These are phyloP conservation scores for Coemansia sp. DNA, from an alignment of 371 early-diverging fungal genomes.

Conservation along the genomic window DNA sequence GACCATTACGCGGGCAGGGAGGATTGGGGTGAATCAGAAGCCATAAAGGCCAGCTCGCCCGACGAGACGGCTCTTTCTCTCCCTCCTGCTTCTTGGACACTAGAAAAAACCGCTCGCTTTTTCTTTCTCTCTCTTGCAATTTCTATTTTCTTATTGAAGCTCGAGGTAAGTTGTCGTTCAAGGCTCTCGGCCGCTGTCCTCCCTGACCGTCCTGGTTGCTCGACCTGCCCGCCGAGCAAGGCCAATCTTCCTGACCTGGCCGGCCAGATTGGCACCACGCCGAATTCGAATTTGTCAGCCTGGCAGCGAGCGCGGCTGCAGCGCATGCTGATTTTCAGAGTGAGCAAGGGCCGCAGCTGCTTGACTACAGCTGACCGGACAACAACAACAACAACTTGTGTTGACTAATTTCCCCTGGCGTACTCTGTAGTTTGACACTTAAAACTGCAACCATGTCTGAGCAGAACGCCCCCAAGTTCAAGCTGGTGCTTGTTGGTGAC, in stretches of 20 bases:
- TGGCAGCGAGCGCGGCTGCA: too few relatives aligned
- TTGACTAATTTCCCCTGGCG: background rate
- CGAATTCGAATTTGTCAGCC: too few relatives aligned
- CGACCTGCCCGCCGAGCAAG: too few relatives aligned
- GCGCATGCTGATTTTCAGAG: too few relatives aligned
- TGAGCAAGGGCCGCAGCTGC: too few relatives aligned
- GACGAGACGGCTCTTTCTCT: background rate
- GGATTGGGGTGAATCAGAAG: constrained; percentile 13
- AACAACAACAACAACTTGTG: constrained; percentile 38
- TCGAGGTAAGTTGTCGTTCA: constrained; percentile 1
- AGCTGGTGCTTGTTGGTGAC: constrained; percentile 96
- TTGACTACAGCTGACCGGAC: too few relatives aligned
- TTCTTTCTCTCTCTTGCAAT: constrained; percentile 7
- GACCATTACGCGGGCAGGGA: background rate
- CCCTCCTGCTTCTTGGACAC: constrained; percentile 8
- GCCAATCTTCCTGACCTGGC: too few relatives aligned
- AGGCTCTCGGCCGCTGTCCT: too few relatives aligned
- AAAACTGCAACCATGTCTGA: constrained; percentile 45
- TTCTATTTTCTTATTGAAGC: constrained; percentile 11
- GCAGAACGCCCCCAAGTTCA: constrained; percentile 66
- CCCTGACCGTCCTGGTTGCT: too few relatives aligned
- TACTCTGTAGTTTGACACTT: constrained; percentile 16
- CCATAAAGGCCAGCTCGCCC: constrained; percentile 5
- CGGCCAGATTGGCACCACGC: too few relatives aligned
- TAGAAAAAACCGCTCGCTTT: constrained; percentile 7